Percentiles rank a stretch among this genome's conserved stretches.
These are phyloP conservation scores for Phytophthora brassicae DNA, from an alignment of 352 stramenopile species.

Conservation along the genomic window DNA sequence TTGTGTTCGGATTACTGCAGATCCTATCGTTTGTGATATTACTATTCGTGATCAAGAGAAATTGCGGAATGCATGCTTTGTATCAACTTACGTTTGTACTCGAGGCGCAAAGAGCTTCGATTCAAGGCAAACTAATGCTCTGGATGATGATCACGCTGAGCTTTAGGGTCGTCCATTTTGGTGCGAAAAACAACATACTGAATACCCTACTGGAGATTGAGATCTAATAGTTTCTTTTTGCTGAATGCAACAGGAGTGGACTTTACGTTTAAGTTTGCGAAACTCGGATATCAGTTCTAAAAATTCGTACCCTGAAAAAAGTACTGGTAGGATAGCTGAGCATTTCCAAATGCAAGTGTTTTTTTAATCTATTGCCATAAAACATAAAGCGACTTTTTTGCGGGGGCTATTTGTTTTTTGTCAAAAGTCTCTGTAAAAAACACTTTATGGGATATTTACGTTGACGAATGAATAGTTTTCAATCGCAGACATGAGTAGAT, in stretches of 20 bases:
- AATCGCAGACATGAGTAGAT: too few relatives aligned
- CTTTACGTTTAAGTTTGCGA: constrained; percentile 2
- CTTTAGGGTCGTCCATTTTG: neutral
- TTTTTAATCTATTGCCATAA: too few relatives aligned
- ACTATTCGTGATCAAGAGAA: neutral
- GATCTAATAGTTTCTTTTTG: neutral
- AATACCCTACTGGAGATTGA: neutral
- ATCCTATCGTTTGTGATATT: constrained; percentile 19
- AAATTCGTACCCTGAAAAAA: neutral
- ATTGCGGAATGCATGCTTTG: constrained; percentile 13
- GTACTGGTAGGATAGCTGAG: neutral
- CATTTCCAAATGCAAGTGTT: neutral
- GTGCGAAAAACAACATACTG: neutral
- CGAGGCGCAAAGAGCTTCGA: constrained; percentile 23
- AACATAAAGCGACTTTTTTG: too few relatives aligned
- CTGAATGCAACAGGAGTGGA: neutral
- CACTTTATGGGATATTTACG: too few relatives aligned
- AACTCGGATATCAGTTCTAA: neutral
- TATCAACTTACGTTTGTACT: constrained; percentile 40
- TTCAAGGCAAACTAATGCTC: constrained; percentile 38
- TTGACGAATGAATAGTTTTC: too few relatives aligned
- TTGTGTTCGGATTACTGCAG: constrained; percentile 18
- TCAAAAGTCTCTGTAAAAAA: too few relatives aligned
- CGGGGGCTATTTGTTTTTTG: too few relatives aligned
- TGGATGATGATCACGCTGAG: constrained; percentile 22